These are phyloP conservation scores for Cylindrotheca closterium DNA, from an alignment of 108 stramenopile genomes.

Conservation along the genomic window DNA sequence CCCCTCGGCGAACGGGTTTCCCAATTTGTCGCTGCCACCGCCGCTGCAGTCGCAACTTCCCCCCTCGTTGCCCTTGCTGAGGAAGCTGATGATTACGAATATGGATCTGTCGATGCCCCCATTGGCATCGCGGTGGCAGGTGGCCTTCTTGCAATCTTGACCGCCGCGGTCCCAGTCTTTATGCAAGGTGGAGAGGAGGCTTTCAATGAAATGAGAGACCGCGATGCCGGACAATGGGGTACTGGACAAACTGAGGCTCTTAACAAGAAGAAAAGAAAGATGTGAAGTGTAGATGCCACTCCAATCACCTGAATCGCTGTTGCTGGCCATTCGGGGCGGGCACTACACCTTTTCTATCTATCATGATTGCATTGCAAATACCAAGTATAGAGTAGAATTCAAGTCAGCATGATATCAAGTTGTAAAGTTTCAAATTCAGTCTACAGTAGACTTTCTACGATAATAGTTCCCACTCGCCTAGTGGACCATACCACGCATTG, in stretches of 20 bases:
- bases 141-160: conserved; percentile 72
- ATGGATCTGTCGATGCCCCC: conserved; percentile 85
- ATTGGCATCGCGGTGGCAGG: conserved; percentile 63
- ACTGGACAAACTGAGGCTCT: conserved; percentile 31
- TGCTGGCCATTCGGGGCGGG: too few species aligned
- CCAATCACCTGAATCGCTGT: too few species aligned
- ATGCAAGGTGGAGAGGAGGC: conserved; percentile 81
- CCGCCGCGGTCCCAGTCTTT: conserved; percentile 67
- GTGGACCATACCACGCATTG: conserved; percentile 24
- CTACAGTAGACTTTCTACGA: too few species aligned
- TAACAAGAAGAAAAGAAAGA: conserved; percentile 21
- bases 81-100: conserved; percentile 80
- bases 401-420: too few species aligned
- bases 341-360: too few species aligned
- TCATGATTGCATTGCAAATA: too few species aligned
- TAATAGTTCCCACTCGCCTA: too few species aligned
- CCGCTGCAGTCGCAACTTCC: conserved; percentile 40
- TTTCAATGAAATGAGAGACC: conserved; percentile 83
- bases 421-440: too few species aligned
- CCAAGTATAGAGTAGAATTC: too few species aligned
- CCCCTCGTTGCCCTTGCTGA: conserved; percentile 66
- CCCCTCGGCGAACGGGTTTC: conserved; percentile 15
- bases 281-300: too few species aligned
- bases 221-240: conserved; percentile 59
- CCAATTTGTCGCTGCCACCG: conserved; percentile 18